These are phyloP conservation scores for Pinus albicaulis DNA, from an alignment of 75 land plant genomes.

Conservation along the genomic window DNA sequence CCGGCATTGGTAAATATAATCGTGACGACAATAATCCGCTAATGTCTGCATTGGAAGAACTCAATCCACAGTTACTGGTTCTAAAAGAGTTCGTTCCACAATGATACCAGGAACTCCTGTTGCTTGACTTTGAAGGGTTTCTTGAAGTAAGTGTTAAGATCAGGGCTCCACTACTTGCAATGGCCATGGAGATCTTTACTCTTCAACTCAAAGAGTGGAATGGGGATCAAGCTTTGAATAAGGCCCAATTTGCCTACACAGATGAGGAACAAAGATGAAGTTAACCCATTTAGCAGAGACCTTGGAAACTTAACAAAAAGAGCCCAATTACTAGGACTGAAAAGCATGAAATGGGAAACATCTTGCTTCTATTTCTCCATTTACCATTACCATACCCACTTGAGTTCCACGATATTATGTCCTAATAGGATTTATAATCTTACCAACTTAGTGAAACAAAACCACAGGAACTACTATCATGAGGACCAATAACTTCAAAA, in stretches of 20 bases:
- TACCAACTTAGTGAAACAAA: too few relatives aligned
- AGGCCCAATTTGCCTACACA: constrained; percentile 5
- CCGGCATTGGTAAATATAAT: neutral
- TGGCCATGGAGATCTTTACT: constrained; percentile 4
- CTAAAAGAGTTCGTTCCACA: constrained; percentile 1
- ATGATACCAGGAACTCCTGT: neutral
- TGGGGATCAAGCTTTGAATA: neutral
- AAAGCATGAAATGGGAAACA: too few relatives aligned
- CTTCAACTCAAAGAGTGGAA: neutral
- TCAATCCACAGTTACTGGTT: neutral
- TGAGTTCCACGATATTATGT: too few relatives aligned
- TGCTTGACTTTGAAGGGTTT: neutral
- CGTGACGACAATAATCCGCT: neutral
- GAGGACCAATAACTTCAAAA: too few relatives aligned
- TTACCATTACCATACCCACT: too few relatives aligned
- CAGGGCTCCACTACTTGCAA: constrained; percentile 8
- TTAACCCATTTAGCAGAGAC: too few relatives aligned
- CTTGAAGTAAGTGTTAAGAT: neutral
- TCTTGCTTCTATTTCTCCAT: too few relatives aligned
- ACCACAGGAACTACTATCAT: too few relatives aligned
- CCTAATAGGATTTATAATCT: too few relatives aligned
- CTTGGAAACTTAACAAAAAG: too few relatives aligned
- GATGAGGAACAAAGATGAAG: neutral
- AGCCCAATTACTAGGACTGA: too few relatives aligned
- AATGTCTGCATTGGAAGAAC: neutral